Evolutionary conservation across 2,329 filamentous ascomycete genomes (phyloP), one percentile per base, ranked within the genome.

Genomic region (Fusarium foetens): DNA sequence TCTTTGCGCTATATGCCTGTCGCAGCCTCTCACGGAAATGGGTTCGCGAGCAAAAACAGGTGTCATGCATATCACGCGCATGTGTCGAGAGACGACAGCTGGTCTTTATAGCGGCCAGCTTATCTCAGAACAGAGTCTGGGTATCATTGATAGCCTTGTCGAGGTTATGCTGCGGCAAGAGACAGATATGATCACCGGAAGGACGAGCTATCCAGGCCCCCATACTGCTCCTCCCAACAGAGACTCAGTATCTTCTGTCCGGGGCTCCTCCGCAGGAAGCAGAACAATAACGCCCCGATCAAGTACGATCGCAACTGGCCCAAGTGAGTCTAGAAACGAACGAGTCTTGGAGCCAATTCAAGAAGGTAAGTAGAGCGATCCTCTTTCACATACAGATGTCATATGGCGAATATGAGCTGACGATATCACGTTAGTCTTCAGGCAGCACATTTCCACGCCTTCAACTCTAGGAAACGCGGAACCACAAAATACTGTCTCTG

Each of bases 11-110:
- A 29, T 53, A 4, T 53, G 49, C 1, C 1, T 53, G 0, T 29
- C 49, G 2, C 33, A 39, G 3, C 33, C 33, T 10, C 33, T 53
- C 2, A 53, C 49, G 0, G 49, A 39, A 5, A 39, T 53, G 33
- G 49, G 49, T 1, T 29, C 49, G 0, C 33, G 49, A 0, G 49
- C 49, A 0, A 53, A 53, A 3, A 53, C 14, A 0, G 33, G 33
- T 0, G 49, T 53, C 1, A 39, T 39, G 49, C 23, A 53, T 1
- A 53, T 53, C 0, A 53, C 33, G 0, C 49, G 33, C 5, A 53
- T 53, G 33, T 53, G 49, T 10, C 5, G 49, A 0, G 49, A 53
- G 33, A 39, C 33, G 1, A 16, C 14, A 5, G 1, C 10, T 3
- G 14, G 19, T 1, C 2, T 29, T 9, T 29, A 53, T 13, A 53